Base-by-base conservation (phyloP, 1,284 basidiomycete species). In the Amylostereum areolatum region DNA sequence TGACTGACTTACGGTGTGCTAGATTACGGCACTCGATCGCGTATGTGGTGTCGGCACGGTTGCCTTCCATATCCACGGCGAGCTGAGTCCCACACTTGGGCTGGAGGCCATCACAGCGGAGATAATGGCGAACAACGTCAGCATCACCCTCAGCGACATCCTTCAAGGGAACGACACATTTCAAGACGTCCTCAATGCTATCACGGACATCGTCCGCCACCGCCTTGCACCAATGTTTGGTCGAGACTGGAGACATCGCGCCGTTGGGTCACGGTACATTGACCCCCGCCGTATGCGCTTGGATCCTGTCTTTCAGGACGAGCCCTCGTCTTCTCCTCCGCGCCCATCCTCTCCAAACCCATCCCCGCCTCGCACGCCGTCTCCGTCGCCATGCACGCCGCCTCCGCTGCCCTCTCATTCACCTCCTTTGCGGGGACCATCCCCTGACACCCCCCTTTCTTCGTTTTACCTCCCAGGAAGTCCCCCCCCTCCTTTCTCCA, bases 11-110 rank as follows among this genome's bases (percentile, higher is more conserved):
- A n/a, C n/a, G n/a, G n/a, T n/a, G n/a, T n/a, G n/a, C n/a, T n/a
- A n/a, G n/a, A n/a, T n/a, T n/a, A 46, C 49, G 5, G 47, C 45
- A 10, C 35, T 47, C 6, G 47, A 51, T 31, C 47, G 45, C 5
- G 24, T 36, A 7, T 46, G 47, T 5, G 50, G 43, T n/a, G 47
- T 51, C 7, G 35, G 24, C 12, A 47, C 47, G 11, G 10, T 49
- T 24, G 24, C 49, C n/a, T 12, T 52, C n/a, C 50, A 52, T 39
- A 43, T 49, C 29, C 43, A 43, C 28, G 47, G 47, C 18, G 45
- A 48, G 10, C 24, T 24, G 27, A 25, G 18, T 9, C 49, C 54
- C 18, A 25, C 24, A 9, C 9, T n/a, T 25, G 33, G 32, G 5
- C 6, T 45, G 12, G 12, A n/a, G 8, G 5, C 11, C 1, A 31